Evolutionary conservation across 306 rosid genomes (phyloP), one percentile per base, ranked within the genome.

Genomic region (Coriaria nepalensis): DNA sequence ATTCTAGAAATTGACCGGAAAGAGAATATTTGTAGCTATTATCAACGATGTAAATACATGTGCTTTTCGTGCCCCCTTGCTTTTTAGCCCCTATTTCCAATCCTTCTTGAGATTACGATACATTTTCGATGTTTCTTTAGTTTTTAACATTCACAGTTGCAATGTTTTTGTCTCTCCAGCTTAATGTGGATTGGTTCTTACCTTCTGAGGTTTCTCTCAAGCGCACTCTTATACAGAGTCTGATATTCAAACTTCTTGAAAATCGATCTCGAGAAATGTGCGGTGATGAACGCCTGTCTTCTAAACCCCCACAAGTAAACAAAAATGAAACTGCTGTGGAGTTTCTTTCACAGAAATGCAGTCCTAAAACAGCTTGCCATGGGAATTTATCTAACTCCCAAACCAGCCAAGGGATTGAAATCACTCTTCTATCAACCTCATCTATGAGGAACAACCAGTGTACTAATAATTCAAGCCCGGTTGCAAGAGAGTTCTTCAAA

Each of bases 131-230:
- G 7, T 13, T 5, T 60, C 45, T 32, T 49, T 45, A 35, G 5
- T 45, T 15, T 62, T 49, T 36, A 37, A 43, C 20, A 66, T 49
- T 52, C 20, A 42, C 45, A 48, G 33, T 53, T n/a, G 10, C 7
- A 37, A 37, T 12, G 14, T 38, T 54, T 55, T 61, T 32, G 35
- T 48, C 50, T 47, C 55, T 57, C 64, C 90, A 88, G 96, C 96
- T 88, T 34, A 74, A 66, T 68, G 75, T 61, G 65, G 64, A 81
- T 61, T 88, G 96, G 96, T 88, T 88, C 78, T 78, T 49, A 8
- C 95, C 96, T 40, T 68, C 80, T 2, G 96, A 88, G 74, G 95
- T 95, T 46, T 88, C 80, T 48, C 83, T 81, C 64, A 88, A 88
- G 86, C 81, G 96, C 48, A 72, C 86, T 46, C 70, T 78, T 56